Base-by-base conservation (phyloP, 768 basidiomycete species). In the Cystofilobasidium macerans region DNA sequence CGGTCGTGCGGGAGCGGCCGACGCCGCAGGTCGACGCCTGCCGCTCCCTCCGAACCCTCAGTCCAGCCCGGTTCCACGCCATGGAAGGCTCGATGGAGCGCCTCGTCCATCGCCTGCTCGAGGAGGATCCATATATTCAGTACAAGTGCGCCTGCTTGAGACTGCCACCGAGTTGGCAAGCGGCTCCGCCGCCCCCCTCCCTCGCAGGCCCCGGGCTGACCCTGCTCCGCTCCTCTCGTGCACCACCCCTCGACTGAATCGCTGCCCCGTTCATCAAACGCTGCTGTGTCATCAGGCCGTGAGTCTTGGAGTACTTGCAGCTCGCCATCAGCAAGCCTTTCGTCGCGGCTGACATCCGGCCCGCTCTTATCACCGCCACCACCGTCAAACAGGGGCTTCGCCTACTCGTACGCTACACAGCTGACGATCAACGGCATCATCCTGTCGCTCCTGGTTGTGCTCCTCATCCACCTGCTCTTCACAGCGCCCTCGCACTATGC, bases 401-500 rank as follows among this genome's bases (percentile, higher is more conserved):
- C 86, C 8, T 85, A 86, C 68, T 92, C 93, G 0, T 82, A 97
- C 20, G 92, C 94, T 2, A 82, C 94, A 0, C 95, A 99, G 73
- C 83, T 97, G 59, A 81, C 95, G 67, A 78, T 94, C 61, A 85
- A 84, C 0, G 90, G 90, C 54, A 82, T 95, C 69, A 83, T 89
- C 7, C 78, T 94, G 69, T 88, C 94, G 13, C 83, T 98, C 68
- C 82, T 88, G 53, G 79, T 82, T 53, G 86, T 94, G 24, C 85
- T 99, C 48, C 80, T 95, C 71, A 84, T 95, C 64, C 92, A 98
- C 71, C 85, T 99, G 70, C 75, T 91, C 67, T 95, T 99, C 78
- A 97, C 95, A 6, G 87, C 86, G 0, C 90, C 94, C 74, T 97
- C 94, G 70, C 95, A 99, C 76, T 89, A 87, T 82, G 89, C 91